A percentile compares a stretch with the other conserved stretches of the same genome.
Conservation (phyloP, 495 filamentous ascomycete genomes). For the Talaromyces nanjingensis region DNA sequence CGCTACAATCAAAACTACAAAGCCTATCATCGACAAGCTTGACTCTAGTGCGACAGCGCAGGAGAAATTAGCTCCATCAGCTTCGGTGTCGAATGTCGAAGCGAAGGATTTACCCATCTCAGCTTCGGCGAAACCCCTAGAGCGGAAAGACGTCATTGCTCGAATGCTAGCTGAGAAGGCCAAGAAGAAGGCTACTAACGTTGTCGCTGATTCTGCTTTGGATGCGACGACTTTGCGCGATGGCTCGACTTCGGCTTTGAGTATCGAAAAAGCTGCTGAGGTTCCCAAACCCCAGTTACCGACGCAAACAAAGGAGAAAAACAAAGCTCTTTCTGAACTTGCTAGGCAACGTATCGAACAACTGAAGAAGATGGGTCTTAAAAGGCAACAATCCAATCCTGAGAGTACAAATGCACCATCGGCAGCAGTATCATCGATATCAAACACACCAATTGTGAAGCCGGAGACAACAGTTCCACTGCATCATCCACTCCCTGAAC, state of each 20-base stretch:
- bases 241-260: slow-evolving; percentile 12
- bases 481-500: slow-evolving; percentile 37
- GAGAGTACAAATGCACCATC: not conserved
- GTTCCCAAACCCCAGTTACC: slow-evolving; percentile 13
- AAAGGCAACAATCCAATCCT: slow-evolving; percentile 21
- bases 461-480: slow-evolving; percentile 7
- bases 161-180: slow-evolving; percentile 59
- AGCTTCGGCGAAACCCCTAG: slow-evolving; percentile 42
- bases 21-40: slow-evolving; percentile 5
- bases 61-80: not conserved
- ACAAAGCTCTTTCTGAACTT: slow-evolving; percentile 49
- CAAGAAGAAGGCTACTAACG: slow-evolving; percentile 16
- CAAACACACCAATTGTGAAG: not conserved
- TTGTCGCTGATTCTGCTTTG: not conserved
- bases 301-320: slow-evolving; percentile 37
- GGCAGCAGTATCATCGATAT: not conserved
- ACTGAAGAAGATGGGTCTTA: slow-evolving; percentile 37
- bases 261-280: slow-evolving; percentile 17
- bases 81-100: not conserved
- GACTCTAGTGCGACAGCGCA: slow-evolving; percentile 1
- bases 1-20: not conserved
- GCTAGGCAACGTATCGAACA: slow-evolving; percentile 45
- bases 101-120: not conserved
- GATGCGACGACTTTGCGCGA: slow-evolving; percentile 28
- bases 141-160: slow-evolving; percentile 71